A percentile compares a stretch with the other conserved stretches of the same genome.
phyloP scores from a whole-genome alignment of 495 filamentous ascomycete species.

The Tuber brumale region DNA sequence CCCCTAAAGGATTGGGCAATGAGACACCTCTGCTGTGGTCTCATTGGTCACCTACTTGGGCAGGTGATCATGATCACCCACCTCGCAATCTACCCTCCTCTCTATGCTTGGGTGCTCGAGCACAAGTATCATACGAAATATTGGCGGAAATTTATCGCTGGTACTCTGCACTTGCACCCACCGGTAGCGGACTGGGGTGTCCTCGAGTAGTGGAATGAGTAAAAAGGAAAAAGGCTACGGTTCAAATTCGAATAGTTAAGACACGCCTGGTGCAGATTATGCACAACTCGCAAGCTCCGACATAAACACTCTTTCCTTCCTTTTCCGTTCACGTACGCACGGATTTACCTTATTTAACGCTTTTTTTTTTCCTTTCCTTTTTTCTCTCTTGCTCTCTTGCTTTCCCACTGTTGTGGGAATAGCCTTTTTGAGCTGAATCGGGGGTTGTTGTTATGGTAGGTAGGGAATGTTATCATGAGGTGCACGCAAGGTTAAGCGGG shows the following conservation, averaged over 20 bases:
- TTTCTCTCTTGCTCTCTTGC: slow-evolving; percentile 7
- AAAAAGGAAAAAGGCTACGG: background rate
- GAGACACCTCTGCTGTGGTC: background rate
- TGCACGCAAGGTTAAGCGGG: background rate
- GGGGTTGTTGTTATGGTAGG: background rate
- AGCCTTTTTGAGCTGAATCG: background rate
- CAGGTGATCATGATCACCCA: slow-evolving; percentile 5
- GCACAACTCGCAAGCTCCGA: background rate
- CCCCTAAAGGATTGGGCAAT: background rate
- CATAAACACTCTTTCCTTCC: background rate
- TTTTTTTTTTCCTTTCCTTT: slow-evolving; percentile 20
- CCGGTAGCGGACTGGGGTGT: background rate
- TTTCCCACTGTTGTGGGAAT: background rate
- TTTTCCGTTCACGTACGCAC: slow-evolving; percentile 15
- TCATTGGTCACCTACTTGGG: slow-evolving; percentile 5
- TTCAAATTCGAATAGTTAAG: slow-evolving; percentile 2
- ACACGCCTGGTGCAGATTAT: background rate
- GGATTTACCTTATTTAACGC: slow-evolving; percentile 21
- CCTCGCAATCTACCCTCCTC: background rate
- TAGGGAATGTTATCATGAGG: background rate
- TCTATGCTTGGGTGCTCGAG: background rate
- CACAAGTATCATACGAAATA: background rate
- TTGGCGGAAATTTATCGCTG: slow-evolving; percentile 3
- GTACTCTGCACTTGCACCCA: background rate
- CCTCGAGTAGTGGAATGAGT: background rate